These are phyloP conservation scores for Xylaria sp. DNA, from an alignment of 2,329 filamentous ascomycete genomes.

Conservation along the genomic window DNA sequence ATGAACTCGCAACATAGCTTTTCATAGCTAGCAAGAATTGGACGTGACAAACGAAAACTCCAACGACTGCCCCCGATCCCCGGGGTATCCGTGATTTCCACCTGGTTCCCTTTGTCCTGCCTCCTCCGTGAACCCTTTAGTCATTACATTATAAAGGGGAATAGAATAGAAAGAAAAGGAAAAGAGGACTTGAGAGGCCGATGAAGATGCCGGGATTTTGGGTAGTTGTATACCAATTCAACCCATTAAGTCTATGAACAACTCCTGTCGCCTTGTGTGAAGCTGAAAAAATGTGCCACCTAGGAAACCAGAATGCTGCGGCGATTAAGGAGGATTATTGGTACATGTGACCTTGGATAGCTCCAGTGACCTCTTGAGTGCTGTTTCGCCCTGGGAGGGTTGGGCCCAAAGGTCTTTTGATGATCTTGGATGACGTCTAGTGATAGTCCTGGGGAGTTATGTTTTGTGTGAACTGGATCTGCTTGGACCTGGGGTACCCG, in stretches of 20 bases:
- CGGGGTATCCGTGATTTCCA: slow-evolving; percentile 44
- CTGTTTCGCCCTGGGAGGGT: slow-evolving; percentile 1
- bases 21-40: slow-evolving; percentile 28
- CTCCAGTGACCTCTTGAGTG: slow-evolving; percentile 9
- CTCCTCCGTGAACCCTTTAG: slow-evolving; percentile 40
- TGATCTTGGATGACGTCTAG: slow-evolving; percentile 19
- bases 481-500: slow-evolving; percentile 53
- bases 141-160: slow-evolving; percentile 47
- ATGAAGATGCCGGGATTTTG: slow-evolving; percentile 25
- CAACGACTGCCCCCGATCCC: slow-evolving; percentile 36
- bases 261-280: slow-evolving; percentile 24
- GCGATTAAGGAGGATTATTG: slow-evolving; percentile 38
- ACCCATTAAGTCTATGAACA: slow-evolving; percentile 29
- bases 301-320: slow-evolving; percentile 37
- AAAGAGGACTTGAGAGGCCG: neutral
- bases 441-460: slow-evolving; percentile 58
- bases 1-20: slow-evolving; percentile 8
- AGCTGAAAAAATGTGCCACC: slow-evolving; percentile 38
- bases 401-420: slow-evolving; percentile 15
- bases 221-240: slow-evolving; percentile 30
- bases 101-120: slow-evolving; percentile 34
- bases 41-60: slow-evolving; percentile 33
- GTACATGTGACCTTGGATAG: slow-evolving; percentile 38
- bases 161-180: slow-evolving; percentile 15
- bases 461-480: slow-evolving; percentile 60